These are phyloP conservation scores for Pichia sp. DNA, from an alignment of 1,139 yeast genomes.

Conservation along the genomic window DNA sequence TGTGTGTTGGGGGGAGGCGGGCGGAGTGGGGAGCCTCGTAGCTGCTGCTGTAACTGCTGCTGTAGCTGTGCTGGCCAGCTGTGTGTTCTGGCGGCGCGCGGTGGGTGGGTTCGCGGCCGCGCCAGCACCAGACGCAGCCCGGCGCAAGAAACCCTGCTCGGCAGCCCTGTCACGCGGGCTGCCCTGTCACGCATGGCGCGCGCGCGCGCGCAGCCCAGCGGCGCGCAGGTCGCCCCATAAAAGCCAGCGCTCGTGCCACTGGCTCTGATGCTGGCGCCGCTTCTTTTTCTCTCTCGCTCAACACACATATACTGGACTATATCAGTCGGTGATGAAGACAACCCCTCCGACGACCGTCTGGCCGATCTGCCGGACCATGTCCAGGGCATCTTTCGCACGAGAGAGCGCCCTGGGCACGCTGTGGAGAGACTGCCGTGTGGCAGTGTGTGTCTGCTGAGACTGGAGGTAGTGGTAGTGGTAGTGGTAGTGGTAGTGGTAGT, in stretches of 20 bases:
- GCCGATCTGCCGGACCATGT: neutral
- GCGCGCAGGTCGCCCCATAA: no score
- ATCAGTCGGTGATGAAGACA: slow-evolving; percentile 8
- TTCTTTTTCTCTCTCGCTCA: neutral
- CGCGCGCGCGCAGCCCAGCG: no score
- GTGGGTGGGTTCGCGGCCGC: no score
- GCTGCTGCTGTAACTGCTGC: no score
- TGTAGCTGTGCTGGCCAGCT: no score
- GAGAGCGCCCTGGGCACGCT: neutral
- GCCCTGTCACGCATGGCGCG: no score
- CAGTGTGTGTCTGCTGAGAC: neutral
- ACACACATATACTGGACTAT: slow-evolving; percentile 6
- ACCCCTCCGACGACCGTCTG: neutral
- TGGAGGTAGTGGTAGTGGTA: neutral
- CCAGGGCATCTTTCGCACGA: no score
- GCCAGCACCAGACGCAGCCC: neutral
- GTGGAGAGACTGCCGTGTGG: neutral
- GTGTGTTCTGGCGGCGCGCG: no score
- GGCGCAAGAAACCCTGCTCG: no score
- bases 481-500: no score
- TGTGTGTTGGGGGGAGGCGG: neutral
- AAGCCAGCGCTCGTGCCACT: no score
- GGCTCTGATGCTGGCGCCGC: neutral
- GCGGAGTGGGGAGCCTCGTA: neutral
- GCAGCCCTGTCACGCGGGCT: no score